Conservation (phyloP, 192 early-diverging fungal species). For the Gryganskiella cystojenkinii region DNA sequence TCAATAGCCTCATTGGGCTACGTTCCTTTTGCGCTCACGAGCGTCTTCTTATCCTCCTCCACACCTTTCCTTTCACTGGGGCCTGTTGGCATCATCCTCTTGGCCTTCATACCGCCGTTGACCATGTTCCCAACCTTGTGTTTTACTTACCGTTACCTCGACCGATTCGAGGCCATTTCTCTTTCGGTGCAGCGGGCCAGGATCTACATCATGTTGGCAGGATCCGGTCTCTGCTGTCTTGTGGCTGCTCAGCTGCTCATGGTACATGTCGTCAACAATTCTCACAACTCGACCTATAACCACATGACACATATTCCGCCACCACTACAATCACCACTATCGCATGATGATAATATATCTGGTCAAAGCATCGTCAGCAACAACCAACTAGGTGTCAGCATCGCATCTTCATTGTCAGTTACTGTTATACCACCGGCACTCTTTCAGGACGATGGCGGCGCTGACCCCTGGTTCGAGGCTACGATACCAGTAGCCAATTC, state of each 20-base stretch:
- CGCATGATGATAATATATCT: not conserved
- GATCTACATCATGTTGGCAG: conserved; percentile 44
- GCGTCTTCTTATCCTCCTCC: conserved; percentile 4
- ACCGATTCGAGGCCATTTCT: conserved; percentile 28
- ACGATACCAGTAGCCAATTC: too few relatives aligned
- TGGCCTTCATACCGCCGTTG: conserved; percentile 41
- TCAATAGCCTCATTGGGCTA: conserved; percentile 22
- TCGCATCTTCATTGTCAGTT: too few relatives aligned
- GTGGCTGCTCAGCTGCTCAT: conserved; percentile 35
- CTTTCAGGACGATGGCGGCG: too few relatives aligned
- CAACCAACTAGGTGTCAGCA: too few relatives aligned
- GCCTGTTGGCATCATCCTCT: conserved; percentile 14
- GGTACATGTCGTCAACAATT: conserved; percentile 22
- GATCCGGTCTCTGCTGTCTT: conserved; percentile 29
- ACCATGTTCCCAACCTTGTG: conserved; percentile 23
- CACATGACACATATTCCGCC: not conserved
- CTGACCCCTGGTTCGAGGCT: too few relatives aligned
- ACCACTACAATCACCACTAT: not conserved
- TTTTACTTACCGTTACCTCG: conserved; percentile 39
- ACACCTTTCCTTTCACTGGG: conserved; percentile 7
- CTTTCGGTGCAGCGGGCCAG: conserved; percentile 32
- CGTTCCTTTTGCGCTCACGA: conserved; percentile 18
- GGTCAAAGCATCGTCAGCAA: too few relatives aligned
- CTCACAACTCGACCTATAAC: conserved; percentile 21
- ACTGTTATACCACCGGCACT: too few relatives aligned